phyloP scores from a whole-genome alignment of 169 alveolate genomes.

The Cryptosporidium muris region DNA sequence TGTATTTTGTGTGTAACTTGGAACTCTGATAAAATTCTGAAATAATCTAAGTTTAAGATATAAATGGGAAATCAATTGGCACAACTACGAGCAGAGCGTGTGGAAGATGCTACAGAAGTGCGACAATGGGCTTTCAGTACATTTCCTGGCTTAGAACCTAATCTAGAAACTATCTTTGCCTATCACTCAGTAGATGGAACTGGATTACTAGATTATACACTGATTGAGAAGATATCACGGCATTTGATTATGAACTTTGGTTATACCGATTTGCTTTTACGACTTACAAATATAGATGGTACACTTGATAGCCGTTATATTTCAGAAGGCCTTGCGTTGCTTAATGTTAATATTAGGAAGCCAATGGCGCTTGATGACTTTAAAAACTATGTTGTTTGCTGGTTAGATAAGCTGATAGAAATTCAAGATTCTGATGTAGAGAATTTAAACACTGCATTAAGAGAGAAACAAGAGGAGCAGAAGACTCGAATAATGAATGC shows the following conservation, averaged over 20 bases:
- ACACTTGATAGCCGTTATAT: constrained; percentile 43
- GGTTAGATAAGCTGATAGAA: constrained; percentile 60
- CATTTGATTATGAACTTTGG: constrained; percentile 67
- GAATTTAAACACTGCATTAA: constrained; percentile 41
- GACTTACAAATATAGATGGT: constrained; percentile 44
- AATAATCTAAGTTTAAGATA: background rate
- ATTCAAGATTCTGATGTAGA: constrained; percentile 61
- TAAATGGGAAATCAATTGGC: constrained; percentile 68
- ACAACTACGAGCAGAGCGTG: constrained; percentile 51
- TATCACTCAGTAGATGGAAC: constrained; percentile 59
- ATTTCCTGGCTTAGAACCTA: constrained; percentile 63
- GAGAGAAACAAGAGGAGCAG: constrained; percentile 63
- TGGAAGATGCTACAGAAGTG: constrained; percentile 65
- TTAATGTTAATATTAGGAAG: constrained; percentile 34
- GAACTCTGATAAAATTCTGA: no score
- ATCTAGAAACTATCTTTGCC: constrained; percentile 61
- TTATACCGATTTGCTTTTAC: constrained; percentile 40
- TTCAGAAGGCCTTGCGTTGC: constrained; percentile 29
- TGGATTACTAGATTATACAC: constrained; percentile 43
- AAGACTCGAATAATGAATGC: constrained; percentile 53
- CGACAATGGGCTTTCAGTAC: constrained; percentile 70
- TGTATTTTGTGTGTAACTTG: background rate
- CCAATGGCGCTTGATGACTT: constrained; percentile 57
- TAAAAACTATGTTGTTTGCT: constrained; percentile 57
- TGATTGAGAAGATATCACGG: constrained; percentile 46